phyloP scores from a whole-genome alignment of 192 early-diverging fungal species.

The Kappamyces sp. region DNA sequence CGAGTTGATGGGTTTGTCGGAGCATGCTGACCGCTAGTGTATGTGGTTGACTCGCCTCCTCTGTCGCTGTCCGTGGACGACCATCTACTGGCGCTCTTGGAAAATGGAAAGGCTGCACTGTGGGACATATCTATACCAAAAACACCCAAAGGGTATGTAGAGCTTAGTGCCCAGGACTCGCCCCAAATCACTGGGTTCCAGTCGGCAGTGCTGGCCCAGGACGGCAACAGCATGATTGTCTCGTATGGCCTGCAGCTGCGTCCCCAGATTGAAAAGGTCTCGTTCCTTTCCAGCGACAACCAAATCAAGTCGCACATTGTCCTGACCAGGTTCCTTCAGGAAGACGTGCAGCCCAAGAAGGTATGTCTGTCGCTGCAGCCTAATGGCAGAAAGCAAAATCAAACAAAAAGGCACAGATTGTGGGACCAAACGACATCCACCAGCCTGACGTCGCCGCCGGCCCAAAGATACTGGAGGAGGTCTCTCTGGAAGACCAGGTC shows the following conservation, averaged over 20 bases:
- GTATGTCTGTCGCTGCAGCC: too few species aligned
- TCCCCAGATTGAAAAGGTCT: constrained; percentile 6
- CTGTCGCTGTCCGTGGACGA: neutral
- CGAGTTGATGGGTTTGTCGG: neutral
- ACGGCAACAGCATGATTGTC: neutral
- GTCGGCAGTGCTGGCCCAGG: neutral
- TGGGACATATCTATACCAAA: constrained; percentile 16
- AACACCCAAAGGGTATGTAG: neutral
- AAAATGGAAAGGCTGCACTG: constrained; percentile 28
- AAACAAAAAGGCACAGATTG: constrained; percentile 3
- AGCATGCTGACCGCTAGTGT: neutral
- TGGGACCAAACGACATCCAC: constrained; percentile 9
- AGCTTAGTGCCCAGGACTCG: neutral
- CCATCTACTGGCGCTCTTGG: constrained; percentile 25
- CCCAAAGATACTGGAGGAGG: constrained; percentile 18
- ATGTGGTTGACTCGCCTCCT: neutral
- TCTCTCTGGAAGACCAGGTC: constrained; percentile 41
- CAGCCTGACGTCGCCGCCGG: neutral
- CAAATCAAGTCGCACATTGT: neutral
- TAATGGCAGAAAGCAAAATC: neutral
- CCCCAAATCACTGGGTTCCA: constrained; percentile 20
- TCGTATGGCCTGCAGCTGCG: constrained; percentile 4
- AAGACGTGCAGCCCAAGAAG: too few species aligned
- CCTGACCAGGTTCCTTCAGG: neutral
- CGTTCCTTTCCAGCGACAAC: constrained; percentile 11